Evolutionary conservation across 1,284 basidiomycete genomes (phyloP), one percentile per base, ranked within the genome.

Genomic region (Rhodotorula mucilaginosa): DNA sequence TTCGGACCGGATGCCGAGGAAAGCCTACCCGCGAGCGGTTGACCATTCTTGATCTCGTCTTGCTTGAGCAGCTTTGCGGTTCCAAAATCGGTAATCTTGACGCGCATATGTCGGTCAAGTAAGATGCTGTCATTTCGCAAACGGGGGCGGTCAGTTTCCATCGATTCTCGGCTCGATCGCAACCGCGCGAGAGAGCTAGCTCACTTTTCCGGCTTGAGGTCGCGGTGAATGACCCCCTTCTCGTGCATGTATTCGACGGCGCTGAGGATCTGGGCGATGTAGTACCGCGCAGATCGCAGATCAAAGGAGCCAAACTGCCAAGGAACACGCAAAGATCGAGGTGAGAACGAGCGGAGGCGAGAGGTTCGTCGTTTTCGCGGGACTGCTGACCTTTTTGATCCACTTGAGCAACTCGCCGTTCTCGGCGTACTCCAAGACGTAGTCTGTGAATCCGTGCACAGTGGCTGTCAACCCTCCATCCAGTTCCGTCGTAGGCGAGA

Each of bases 51-150:
- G 12, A 64, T 44, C 58, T 75, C 72, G 44, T 70, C 72, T 48
- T 68, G 56, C 58, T 67, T 59, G 46, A 79, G 66, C 23, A 96
- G 85, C 83, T 96, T 96, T 48, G 93, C 94, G 26, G 93, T 97
- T 16, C 97, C 97, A 82, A 99, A 99, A 82, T 99, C 97, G 44
- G 95, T 93, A 29, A 99, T 88, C 82, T 96, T 97, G 81, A 97
- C 88, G 64, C 93, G 88, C 83, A 89, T 91, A 29, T 89, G 86
- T 62, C 87, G 86, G 78, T 95, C 93, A 56, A 98, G 85, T 21
- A 99, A 84, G 57, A 98, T 86, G 81, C 85, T 86, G 69, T 26
- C 29, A 10, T 0, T 19, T 19, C 31, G 12, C 15, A 12, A n/a
- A n/a, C n/a, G n/a, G n/a, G n/a, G n/a, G n/a, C n/a, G n/a, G n/a